Base-by-base conservation (phyloP, 164 flowering plant species). In the Stephania yunnanensis region DNA sequence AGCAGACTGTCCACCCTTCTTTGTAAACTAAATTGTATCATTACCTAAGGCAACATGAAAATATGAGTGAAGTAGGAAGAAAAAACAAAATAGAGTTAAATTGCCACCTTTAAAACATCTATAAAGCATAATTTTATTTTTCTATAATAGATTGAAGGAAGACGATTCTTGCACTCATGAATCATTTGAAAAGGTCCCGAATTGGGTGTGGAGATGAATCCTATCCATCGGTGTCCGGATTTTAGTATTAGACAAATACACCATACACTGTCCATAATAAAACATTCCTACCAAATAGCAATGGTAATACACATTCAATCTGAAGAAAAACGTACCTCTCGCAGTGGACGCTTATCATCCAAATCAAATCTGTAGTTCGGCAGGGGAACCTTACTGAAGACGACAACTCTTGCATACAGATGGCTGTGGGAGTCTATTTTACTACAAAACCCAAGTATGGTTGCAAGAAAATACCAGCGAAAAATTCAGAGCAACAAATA, bases 351-450 rank as follows among this genome's bases (percentile, higher is more conserved):
- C 85, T 78, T 89, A 50, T 90, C 97, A 85, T 94, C 98, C 80
- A 94, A 82, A 81, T 94, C 98, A 79, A 87, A 85, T 79, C 98
- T 85, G 85, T 94, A 94, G 86, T 94, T 92, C 4, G 98, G 97
- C 75, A 92, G 80, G 44, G 96, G 97, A 31, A 83, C 81, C 83
- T 94, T 94, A 82, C 98, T 94, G 75, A 91, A 82, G 64, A 91
- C 98, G 52, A 89, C 89, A 8, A 87, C 97, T 84, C 85, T 94
- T n/a, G 75, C 74, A 86, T 94, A 94, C 10, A 84, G 81, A 74
- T 81, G 92, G 81, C 99, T 95, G 93, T 84, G 78, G 82, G 75
- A 73, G 9, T 64, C 58, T 50, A 76, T 19, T 46, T 63, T 15
- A 65, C 22, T 71, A 69, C 73, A 63, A 80, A 69, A 71, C 42